Base-by-base conservation (phyloP, 179 eudicot genomes). In the Actinidia chinensis region DNA sequence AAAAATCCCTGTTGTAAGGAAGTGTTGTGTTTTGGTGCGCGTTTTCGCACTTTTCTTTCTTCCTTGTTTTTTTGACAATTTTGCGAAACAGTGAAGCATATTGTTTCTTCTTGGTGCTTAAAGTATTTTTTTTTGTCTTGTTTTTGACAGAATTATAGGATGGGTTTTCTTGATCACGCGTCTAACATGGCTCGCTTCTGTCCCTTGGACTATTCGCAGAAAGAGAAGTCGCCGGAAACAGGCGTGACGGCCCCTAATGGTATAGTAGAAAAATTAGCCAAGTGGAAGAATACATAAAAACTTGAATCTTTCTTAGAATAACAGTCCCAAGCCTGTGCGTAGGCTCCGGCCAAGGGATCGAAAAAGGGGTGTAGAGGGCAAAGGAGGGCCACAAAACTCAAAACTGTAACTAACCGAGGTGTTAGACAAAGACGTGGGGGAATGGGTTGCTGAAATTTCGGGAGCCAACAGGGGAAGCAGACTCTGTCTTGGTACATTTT, bases 371-470 rank as follows among this genome's bases (percentile, higher is more conserved):
- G 97, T 80, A 92, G 91, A 85, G 72, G 97, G 97, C 0, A 92
- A 91, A 87, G 97, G 97, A 4, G 93, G 97, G 0, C 97, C 97
- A 0, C 93, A 92, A 0, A 92, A 92, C 70, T 64, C 90, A 75
- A 75, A 70, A 0, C 2, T 85, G 87, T 77, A 85, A 79, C 6
- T 92, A 28, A 28, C 71, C 83, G 97, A 51, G 97, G 97, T 23
- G 97, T 92, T 56, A 86, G 97, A 71, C 97, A 92, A 76, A 86
- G 80, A 90, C 87, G 4, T 92, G 95, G 97, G 97, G 97, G 3
- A 92, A 86, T 92, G 97, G 97, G 97, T 91, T 28, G 93, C 97
- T 20, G 97, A 92, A 78, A 91, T 92, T 75, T 73, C 93, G 47
- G 92, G 86, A 64, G 95, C 97, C 0, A 89, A 90, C 48, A 82